Base-by-base conservation (phyloP, 345 rosid species). In the Gossypium raimondii region DNA sequence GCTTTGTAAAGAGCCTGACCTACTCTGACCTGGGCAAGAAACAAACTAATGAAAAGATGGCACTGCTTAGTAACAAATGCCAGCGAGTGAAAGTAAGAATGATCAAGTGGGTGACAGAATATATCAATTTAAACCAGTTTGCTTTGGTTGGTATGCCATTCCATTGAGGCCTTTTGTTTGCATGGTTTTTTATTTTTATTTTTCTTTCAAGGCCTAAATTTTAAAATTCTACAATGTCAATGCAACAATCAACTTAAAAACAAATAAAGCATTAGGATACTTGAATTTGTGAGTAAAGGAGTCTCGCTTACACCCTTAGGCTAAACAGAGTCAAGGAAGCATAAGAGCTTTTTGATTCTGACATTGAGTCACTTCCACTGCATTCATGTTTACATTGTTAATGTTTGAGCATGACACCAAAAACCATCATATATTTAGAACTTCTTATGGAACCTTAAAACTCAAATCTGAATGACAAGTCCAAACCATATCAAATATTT, bases 1-100 rank as follows among this genome's bases (percentile, higher is more conserved):
- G 78, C 79, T 73, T 48, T 74, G 74, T 88, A 93, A 62, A 93
- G 83, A 70, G 97, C 98, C 75, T 86, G 97, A 61, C 96, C 98
- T 75, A 88, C 94, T 75, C 88, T 85, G 75, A 89, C 87, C 91
- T 90, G 81, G 64, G 63, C 57, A 70, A 70, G 59, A 72, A 71
- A 70, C 48, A 80, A 70, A 69, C 18, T 52, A 51, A 51, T 70
- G 16, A 52, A 70, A 70, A 51, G 47, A n/a, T 70, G 34, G 73
- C 47, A 70, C 47, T 27, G 2, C 53, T 52, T 53, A 27, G 47
- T 17, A 51, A 29, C 25, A 51, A 50, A 69, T 27, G 45, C 18
- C 5, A 52, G 59, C 2, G 3, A 70, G 27, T 70, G 60, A 29
- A 48, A 67, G 41, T 48, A 20, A 67, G 57, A 48, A 34, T 34